Evolutionary conservation across 306 rosid genomes (phyloP).

Genomic region (Gastrolobium villosum): DNA sequence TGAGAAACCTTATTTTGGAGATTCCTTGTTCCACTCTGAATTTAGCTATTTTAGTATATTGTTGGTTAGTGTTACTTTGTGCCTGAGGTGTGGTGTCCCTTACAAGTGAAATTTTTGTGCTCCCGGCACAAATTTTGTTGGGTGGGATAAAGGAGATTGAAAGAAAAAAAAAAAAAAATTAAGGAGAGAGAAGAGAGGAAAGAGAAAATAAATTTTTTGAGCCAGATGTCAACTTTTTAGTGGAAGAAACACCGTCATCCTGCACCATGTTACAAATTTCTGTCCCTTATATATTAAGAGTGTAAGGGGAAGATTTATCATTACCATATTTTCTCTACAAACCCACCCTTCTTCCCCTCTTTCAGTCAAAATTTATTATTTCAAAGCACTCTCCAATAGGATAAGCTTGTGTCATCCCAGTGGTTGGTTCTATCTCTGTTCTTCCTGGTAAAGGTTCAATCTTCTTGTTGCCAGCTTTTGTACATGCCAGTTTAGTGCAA

Average conservation of each 20-base stretch:
- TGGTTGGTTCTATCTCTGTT: slow-evolving; percentile 37
- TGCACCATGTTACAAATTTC: too few species aligned
- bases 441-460: slow-evolving; percentile 40
- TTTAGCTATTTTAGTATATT: slow-evolving; percentile 32
- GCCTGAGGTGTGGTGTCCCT: slow-evolving; percentile 9
- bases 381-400: slow-evolving; percentile 44
- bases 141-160: too few species aligned
- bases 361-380: slow-evolving; percentile 62
- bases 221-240: too few species aligned
- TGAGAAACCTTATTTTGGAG: slow-evolving; percentile 36
- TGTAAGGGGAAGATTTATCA: slow-evolving; percentile 43
- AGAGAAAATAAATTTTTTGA: too few species aligned
- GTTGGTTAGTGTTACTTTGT: slow-evolving; percentile 27
- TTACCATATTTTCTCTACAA: slow-evolving; percentile 43
- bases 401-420: slow-evolving; percentile 27
- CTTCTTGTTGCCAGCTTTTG: slow-evolving; percentile 53
- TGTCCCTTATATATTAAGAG: slow-evolving; percentile 6
- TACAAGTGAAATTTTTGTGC: too few species aligned
- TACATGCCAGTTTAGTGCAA: slow-evolving; percentile 29
- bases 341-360: neutral
- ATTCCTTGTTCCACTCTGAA: slow-evolving; percentile 43
- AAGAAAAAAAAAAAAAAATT: too few species aligned
- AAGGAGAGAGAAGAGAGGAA: too few species aligned
- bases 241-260: too few species aligned
- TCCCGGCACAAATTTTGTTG: too few species aligned